Percentiles rank a stretch among this genome's conserved stretches.
Evolutionary conservation across 108 stramenopile species (phyloP).

Genomic region (Licmophora abbreviata): DNA sequence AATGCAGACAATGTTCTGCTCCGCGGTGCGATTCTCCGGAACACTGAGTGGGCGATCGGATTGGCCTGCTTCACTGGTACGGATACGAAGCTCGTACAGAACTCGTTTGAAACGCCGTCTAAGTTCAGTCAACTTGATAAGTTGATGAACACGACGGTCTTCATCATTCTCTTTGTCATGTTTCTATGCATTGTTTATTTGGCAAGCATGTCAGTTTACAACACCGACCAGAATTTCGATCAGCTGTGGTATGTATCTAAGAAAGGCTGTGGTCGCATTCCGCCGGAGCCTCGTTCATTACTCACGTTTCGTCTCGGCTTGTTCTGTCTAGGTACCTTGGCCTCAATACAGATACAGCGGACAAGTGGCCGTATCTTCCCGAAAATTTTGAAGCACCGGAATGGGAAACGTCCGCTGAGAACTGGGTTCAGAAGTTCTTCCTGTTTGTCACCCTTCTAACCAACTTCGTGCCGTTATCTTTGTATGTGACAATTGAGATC

Average conservation of each 20-base stretch:
- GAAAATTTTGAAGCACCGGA: constrained; percentile 26
- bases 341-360: constrained; percentile 30
- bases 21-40: constrained; percentile 89
- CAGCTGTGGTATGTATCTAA: constrained; percentile 35
- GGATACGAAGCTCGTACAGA: constrained; percentile 91
- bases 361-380: constrained; percentile 74
- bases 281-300: constrained; percentile 2
- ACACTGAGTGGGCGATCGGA: constrained; percentile 95
- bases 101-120: constrained; percentile 84
- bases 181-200: constrained; percentile 40
- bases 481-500: constrained; percentile 86
- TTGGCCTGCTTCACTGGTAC: constrained; percentile 91
- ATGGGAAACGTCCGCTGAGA: constrained; percentile 37
- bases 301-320: neutral
- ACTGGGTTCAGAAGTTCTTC: constrained; percentile 68
- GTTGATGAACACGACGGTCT: constrained; percentile 69
- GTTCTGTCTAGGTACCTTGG: constrained; percentile 37
- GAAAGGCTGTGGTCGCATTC: neutral
- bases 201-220: constrained; percentile 25
- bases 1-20: constrained; percentile 84
- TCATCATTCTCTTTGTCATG: constrained; percentile 83
- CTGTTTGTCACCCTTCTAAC: constrained; percentile 73
- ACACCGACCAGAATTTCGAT: constrained; percentile 29
- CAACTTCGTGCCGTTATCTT: constrained; percentile 87
- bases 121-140: constrained; percentile 89